These are phyloP conservation scores for Trichoderma simmonsii DNA, from an alignment of 2,329 filamentous ascomycete species.

Conservation along the genomic window DNA sequence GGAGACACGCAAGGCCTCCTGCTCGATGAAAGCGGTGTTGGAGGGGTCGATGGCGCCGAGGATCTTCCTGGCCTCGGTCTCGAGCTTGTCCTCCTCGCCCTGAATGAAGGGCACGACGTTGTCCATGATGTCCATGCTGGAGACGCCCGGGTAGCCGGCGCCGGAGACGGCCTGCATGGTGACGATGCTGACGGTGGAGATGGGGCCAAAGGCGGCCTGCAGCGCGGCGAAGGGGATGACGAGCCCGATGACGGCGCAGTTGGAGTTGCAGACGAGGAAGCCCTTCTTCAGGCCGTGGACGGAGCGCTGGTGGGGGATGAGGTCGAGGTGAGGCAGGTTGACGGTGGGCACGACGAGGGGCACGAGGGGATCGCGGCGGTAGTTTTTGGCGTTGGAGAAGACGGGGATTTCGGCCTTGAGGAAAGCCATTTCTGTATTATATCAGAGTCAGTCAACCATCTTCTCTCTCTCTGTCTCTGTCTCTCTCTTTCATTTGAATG, in stretches of 20 bases:
- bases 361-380: conserved; percentile 9
- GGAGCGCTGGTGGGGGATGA: conserved; percentile 9
- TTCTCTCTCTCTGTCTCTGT: not conserved
- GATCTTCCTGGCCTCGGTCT: conserved; percentile 16
- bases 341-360: conserved; percentile 14
- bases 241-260: conserved; percentile 12
- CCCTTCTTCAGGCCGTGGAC: conserved; percentile 5
- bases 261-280: conserved; percentile 14
- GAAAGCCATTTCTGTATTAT: conserved; percentile 2
- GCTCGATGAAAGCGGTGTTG: not conserved
- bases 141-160: conserved; percentile 7
- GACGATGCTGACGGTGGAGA: not conserved
- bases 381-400: conserved; percentile 15
- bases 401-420: conserved; percentile 13
- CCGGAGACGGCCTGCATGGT: conserved; percentile 5
- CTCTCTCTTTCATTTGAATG: not conserved
- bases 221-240: conserved; percentile 10
- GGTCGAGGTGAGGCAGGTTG: conserved; percentile 11
- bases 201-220: not conserved
- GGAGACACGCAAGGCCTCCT: not conserved
- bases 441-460: not conserved
- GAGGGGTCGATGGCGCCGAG: conserved; percentile 1
- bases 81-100: conserved; percentile 16
- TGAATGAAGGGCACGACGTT: conserved; percentile 13
- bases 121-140: conserved; percentile 11